Base-by-base conservation (phyloP, 139 green algal species). In the Pleodorina starrii region DNA sequence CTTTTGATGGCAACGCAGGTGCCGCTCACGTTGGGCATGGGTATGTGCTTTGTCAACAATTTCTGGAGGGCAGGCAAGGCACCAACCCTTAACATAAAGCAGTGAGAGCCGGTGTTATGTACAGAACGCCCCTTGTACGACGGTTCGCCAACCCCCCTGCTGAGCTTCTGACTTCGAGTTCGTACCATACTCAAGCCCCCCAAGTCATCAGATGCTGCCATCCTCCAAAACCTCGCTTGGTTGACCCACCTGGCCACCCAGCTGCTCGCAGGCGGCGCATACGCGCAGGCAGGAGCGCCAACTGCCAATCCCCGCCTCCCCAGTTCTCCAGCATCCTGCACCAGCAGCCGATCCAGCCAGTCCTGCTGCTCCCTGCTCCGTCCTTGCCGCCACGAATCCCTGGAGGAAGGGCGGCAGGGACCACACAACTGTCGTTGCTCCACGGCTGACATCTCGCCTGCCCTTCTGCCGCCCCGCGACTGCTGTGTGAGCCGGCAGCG, bases 231-330 rank as follows among this genome's bases (percentile, higher is more conserved):
- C 17, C 17, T 27, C 17, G 14, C 17, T 60, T 60, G 14, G 51
- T 60, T n/a, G n/a, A 60, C 54, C 54, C 43, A 76, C 81, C 73
- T 90, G 71, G 23, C 44, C 73, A 27, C 82, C 82, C 10, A 29
- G 43, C 73, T 90, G 50, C 44, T 68, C 74, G 76, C 86, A 90
- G 29, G 36, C 78, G 0, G 51, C 78, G 54, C 78, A 85, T 38
- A 85, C 9, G 9, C 4, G 50, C 78, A 74, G 36, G 1, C 51
- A 17, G 35, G 19, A 19, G 27, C 50, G 76, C 48, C 76, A 71
- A 11, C 40, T n/a, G 48, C n/a, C 32, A 32, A 46, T 7, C 11
- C n/a, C 44, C 9, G 29, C n/a, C 74, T 66, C 44, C 44, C 23
- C 21, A 21, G 29, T 25, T 9, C 7, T 12, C 9, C 54, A 17